These are phyloP conservation scores for Kuraishia capsulata DNA, from an alignment of 805 yeast species.

Conservation along the genomic window DNA sequence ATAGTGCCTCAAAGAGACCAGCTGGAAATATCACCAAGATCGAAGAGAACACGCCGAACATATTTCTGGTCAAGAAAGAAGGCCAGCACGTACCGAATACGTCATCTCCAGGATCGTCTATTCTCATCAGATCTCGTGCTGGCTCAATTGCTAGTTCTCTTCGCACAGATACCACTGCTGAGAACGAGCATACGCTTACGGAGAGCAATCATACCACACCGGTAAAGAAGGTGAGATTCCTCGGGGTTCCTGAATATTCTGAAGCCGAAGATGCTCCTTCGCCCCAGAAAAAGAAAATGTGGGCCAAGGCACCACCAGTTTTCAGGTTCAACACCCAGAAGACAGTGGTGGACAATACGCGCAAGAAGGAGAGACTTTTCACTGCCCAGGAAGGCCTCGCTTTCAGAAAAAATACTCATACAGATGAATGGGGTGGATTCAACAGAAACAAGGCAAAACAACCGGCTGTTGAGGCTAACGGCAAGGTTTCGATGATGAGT, in stretches of 20 bases:
- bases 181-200: not conserved
- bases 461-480: conserved; percentile 14
- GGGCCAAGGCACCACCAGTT: conserved; percentile 21
- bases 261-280: conserved; percentile 51
- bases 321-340: conserved; percentile 6
- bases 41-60: conserved; percentile 6
- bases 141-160: not conserved
- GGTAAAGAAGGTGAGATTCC: conserved; percentile 38
- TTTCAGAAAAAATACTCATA: conserved; percentile 15
- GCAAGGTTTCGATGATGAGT: conserved; percentile 23
- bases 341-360: conserved; percentile 6
- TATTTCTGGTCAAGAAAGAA: not conserved
- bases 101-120: conserved; percentile 1
- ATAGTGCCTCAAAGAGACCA: conserved; percentile 15
- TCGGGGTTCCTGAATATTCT: conserved; percentile 40
- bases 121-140: not conserved
- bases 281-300: conserved; percentile 24
- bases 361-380: conserved; percentile 19
- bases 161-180: not conserved
- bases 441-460: conserved; percentile 5
- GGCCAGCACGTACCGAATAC: not conserved
- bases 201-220: not conserved
- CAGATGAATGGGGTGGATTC: conserved; percentile 15
- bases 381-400: conserved; percentile 28
- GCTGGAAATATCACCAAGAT: conserved; percentile 11